Evolutionary conservation across 2,329 filamentous ascomycete species (phyloP), one percentile per base, ranked within the genome.

Genomic region (Aphanocladium album): DNA sequence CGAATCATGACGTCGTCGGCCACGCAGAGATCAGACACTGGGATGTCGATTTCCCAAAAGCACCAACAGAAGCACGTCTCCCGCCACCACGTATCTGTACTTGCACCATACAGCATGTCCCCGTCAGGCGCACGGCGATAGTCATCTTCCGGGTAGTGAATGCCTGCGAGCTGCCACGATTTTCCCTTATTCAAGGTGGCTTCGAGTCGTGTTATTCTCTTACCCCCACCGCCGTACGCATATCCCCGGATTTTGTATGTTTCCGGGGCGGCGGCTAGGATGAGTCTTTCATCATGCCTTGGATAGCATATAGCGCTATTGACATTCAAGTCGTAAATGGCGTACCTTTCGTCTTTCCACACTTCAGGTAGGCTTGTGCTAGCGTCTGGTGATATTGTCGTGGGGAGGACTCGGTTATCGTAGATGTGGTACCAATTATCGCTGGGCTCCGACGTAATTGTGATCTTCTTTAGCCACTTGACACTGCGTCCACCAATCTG

Each of bases 351-450:
- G 70, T 97, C 93, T 67, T 79, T 88, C 93, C 93, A 97, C 77
- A 87, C 90, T 23, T 88, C 83, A 0, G 86, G 84, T 57, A 92
- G 79, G 64, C 89, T 84, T 2, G 87, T 87, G 62, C 90, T 88
- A 70, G 89, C 87, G 66, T 96, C 91, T 0, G 93, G 91, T 12
- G 87, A 88, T 17, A 96, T 81, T 82, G 87, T 93, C 0, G 91
- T 96, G 65, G 93, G 93, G 43, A 97, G 76, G 1, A 97, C 91
- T 62, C 91, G 81, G 71, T 97, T 97, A 72, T 97, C 93, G 73
- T 95, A 93, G 64, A 96, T 91, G 73, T 97, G 93, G 68, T 96
- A 96, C 91, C 91, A 96, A 70, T 96, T 96, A 64, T 93, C 88
- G 70, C 91, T 96, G 0, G 92, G 91, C 25, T 81, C 79, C 11